Evolutionary conservation across 2,329 filamentous ascomycete genomes (phyloP), one percentile per base, ranked within the genome.

Genomic region (Phyllosticta citriasiana): DNA sequence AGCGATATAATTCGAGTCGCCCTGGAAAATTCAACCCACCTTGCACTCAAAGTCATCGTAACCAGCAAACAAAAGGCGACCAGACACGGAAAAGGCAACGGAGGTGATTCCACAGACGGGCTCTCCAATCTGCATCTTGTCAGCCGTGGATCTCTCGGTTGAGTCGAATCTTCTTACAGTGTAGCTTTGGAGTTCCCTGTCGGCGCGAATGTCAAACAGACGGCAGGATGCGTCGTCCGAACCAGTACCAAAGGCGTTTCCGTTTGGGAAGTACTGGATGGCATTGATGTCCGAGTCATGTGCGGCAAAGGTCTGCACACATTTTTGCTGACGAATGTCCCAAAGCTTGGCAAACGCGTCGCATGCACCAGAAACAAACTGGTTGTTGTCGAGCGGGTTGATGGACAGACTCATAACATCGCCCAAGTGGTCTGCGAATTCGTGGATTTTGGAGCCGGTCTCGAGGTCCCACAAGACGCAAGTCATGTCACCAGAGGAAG

Each of bases 41-140:
- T 97, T 99, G 92, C 94, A 99, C 78, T 99, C 94, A 71, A 96
- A 99, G 74, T 99, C 94, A 71, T 99, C 94, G 72, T 99, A 99
- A 67, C 94, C 94, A 61, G 94, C 94, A 74, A 99, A 99, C 51
- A 99, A 80, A 70, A 99, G 80, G 73, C 94, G 86, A 63, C 94
- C 94, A 62, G 94, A 99, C 14, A 99, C 93, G 16, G 94, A 99
- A 69, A 96, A 97, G 63, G 93, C 94, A 55, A 99, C 94, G 4
- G 94, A 99, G 25, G 94, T 99, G 70, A 99, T 97, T 70, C 94
- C 94, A 74, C 94, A 99, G 58, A 97, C 85, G 69, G 97, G 96
- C 71, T 96, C 93, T 73, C 96, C 92, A 70, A 93, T 97, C 92
- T 97, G 50, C 57, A 51, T n/a, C 19, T 59, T 55, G 59, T 61